Conservation (phyloP, 106 monocot species). For the Dendrobium huoshanense region DNA sequence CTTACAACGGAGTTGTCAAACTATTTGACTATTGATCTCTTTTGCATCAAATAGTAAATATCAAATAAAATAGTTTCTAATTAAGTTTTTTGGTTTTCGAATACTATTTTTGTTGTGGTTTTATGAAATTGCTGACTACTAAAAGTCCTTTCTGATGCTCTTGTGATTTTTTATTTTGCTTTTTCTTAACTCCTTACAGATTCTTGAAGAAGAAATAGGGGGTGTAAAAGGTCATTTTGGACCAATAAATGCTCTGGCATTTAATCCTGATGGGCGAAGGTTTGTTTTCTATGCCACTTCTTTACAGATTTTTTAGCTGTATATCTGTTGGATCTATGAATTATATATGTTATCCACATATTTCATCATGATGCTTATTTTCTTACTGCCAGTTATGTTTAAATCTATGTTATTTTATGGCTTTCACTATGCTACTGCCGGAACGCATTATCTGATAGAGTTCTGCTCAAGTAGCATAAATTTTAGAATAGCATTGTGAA, state of each 20-base stretch:
- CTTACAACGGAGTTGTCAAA: neutral
- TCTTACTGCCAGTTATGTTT: neutral
- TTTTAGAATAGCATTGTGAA: neutral
- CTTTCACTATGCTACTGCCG: neutral
- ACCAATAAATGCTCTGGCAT: conserved; percentile 88
- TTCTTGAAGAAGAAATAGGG: conserved; percentile 96
- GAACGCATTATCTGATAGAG: neutral
- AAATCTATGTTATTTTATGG: neutral
- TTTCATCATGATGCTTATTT: neutral
- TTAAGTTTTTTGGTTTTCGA: neutral
- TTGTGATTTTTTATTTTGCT: conserved; percentile 1
- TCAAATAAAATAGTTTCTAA: neutral
- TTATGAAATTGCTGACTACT: neutral
- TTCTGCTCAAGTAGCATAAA: neutral
- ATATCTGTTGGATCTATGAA: neutral
- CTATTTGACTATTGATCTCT: neutral
- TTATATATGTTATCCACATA: neutral
- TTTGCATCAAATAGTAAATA: neutral
- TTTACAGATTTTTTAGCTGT: neutral
- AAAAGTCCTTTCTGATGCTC: neutral
- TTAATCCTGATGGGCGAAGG: conserved; percentile 98
- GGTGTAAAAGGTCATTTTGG: conserved; percentile 99
- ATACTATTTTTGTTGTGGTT: neutral
- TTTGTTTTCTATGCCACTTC: conserved; percentile 13
- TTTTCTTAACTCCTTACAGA: conserved; percentile 27